These are phyloP conservation scores for Microglena sp. DNA, from an alignment of 139 green algal genomes.

Conservation along the genomic window DNA sequence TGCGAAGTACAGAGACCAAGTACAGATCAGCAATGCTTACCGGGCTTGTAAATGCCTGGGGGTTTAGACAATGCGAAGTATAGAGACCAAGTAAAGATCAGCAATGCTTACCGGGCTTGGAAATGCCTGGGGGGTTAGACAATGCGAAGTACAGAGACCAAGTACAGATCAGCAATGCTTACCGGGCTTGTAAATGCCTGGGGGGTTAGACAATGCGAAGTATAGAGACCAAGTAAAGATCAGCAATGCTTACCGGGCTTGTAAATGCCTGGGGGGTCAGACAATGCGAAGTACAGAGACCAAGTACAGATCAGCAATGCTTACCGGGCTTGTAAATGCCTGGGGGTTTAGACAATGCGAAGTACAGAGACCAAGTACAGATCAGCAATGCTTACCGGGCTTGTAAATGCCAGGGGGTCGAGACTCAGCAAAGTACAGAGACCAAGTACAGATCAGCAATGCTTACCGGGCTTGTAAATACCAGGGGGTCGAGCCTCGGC, in stretches of 20 bases:
- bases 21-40: neutral
- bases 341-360: conserved; percentile 56
- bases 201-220: too few relatives aligned
- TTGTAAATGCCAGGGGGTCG: conserved; percentile 96
- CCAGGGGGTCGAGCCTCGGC: conserved; percentile 59
- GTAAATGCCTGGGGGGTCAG: too few relatives aligned
- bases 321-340: conserved; percentile 63
- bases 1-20: neutral
- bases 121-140: too few relatives aligned
- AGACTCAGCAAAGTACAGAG: conserved; percentile 45
- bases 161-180: neutral
- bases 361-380: conserved; percentile 20
- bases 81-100: neutral
- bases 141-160: neutral
- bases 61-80: neutral
- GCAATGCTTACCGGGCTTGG: neutral
- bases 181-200: neutral
- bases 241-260: neutral
- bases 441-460: neutral
- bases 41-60: too few relatives aligned
- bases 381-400: conserved; percentile 30
- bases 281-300: too few relatives aligned
- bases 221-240: neutral
- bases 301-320: neutral
- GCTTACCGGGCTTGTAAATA: conserved; percentile 97